Evolutionary conservation across 1,284 basidiomycete genomes (phyloP).

Genomic region (Phaffia rhodozyma): DNA sequence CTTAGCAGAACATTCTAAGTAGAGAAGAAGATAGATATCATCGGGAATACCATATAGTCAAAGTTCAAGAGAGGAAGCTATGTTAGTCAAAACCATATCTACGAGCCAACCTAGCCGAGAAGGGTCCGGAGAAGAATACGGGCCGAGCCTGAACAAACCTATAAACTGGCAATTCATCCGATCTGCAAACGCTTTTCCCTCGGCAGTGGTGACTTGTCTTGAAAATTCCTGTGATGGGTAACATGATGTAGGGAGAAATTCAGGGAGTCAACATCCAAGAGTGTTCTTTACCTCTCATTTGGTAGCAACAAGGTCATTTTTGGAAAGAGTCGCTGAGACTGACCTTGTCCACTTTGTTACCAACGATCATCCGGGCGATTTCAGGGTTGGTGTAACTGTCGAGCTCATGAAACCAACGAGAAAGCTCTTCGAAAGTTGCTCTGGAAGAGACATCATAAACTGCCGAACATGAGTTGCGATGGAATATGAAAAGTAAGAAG

Average conservation of each 20-base stretch:
- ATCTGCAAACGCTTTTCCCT: conserved; percentile 69
- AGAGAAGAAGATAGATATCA: neutral
- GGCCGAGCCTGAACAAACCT: conserved; percentile 44
- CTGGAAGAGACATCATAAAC: conserved; percentile 90
- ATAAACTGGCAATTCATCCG: conserved; percentile 73
- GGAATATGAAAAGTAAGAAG: neutral
- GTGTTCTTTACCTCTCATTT: neutral
- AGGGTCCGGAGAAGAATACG: neutral
- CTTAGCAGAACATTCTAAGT: conserved; percentile 55
- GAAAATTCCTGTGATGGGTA: conserved; percentile 53
- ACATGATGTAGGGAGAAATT: neutral
- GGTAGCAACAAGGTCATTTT: too few species aligned
- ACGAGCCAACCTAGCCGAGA: neutral
- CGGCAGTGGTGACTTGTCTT: conserved; percentile 66
- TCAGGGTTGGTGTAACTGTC: conserved; percentile 79
- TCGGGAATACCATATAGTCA: too few species aligned
- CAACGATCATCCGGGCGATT: conserved; percentile 89
- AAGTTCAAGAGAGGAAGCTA: neutral
- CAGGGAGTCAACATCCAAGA: neutral
- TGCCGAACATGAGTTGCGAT: conserved; percentile 27
- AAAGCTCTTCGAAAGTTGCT: conserved; percentile 81
- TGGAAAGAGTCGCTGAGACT: conserved; percentile 17
- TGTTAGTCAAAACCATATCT: too few species aligned
- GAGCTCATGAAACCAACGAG: conserved; percentile 86
- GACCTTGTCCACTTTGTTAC: conserved; percentile 91